Evolutionary conservation across 352 stramenopile species (phyloP).

Genomic region (Phytophthora pini): DNA sequence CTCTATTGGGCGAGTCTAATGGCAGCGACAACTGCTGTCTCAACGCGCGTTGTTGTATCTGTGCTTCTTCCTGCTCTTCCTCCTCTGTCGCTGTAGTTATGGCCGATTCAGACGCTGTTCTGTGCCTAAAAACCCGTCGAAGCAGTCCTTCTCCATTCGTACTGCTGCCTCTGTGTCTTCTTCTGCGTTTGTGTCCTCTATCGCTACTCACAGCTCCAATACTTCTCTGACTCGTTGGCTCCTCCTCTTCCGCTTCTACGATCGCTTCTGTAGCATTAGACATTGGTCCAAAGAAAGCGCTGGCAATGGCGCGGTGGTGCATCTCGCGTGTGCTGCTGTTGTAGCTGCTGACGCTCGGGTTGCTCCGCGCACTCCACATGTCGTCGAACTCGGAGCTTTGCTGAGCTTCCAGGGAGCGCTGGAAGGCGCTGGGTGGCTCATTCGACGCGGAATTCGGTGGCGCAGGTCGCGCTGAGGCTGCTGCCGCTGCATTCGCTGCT

Average conservation of each 20-base stretch:
- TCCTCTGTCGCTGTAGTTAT: constrained; percentile 8
- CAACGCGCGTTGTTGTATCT: constrained; percentile 4
- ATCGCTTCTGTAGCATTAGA: constrained; percentile 41
- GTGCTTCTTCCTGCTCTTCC: neutral
- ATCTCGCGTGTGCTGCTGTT: constrained; percentile 53
- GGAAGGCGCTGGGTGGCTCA: neutral
- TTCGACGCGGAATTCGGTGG: constrained; percentile 7
- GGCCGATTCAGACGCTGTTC: constrained; percentile 35
- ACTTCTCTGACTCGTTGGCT: constrained; percentile 19
- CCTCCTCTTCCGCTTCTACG: constrained; percentile 30
- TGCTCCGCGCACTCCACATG: constrained; percentile 47
- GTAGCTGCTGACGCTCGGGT: constrained; percentile 61
- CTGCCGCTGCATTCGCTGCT: constrained; percentile 31
- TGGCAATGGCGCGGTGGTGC: constrained; percentile 41
- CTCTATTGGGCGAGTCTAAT: constrained; percentile 15
- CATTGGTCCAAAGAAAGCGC: constrained; percentile 45
- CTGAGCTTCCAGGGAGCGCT: constrained; percentile 7
- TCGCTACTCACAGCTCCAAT: constrained; percentile 17
- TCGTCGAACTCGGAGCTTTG: constrained; percentile 31
- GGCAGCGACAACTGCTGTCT: constrained; percentile 32
- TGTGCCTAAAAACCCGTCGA: constrained; percentile 23
- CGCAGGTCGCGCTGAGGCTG: constrained; percentile 18
- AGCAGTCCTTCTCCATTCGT: constrained; percentile 14
- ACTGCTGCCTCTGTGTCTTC: constrained; percentile 8
- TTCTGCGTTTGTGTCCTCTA: constrained; percentile 7